Evolutionary conservation across 192 early-diverging fungal species (phyloP), one percentile per base, ranked within the genome.

Genomic region (Dimargaris verticillata): DNA sequence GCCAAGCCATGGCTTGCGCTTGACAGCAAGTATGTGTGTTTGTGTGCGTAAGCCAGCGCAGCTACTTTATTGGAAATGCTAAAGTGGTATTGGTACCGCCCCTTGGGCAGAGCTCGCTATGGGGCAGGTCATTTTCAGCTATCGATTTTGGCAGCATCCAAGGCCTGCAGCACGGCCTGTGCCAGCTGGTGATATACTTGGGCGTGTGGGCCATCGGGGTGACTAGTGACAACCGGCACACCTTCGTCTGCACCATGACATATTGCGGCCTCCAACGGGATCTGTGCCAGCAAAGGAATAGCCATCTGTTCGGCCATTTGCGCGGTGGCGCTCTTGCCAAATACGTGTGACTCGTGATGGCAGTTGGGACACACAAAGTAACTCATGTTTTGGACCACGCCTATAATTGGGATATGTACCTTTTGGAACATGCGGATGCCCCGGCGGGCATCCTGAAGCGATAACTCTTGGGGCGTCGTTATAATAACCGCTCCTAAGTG

Each of bases 391-490:
- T 95, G 82, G 0, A 93, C 81, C 17, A 92, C 51, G 11, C 91
- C 91, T 10, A 93, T 71, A 47, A 93, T 86, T 33, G 88, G 87
- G 5, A 87, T 83, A 60, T 87, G 64, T 53, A 91, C 84, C 62
- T 89, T 91, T 22, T 72, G 73, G 62, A 92, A 92, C 84, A 94
- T 87, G 45, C 81, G 80, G 57, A 81, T 74, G 7, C 88, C 92
- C 63, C 88, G 88, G 14, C 72, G 77, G 0, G 81, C 86, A 66
- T 94, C 92, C 43, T 78, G 69, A 24, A 92, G 70, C 2, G 92
- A 88, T 66, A 94, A 78, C 66, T 94, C 92, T 66, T 94, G 92
- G 42, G 92, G 92, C 0, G 92, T 94, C 3, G 89, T 88, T 5
- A 94, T 82, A 64, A 94, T 86, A 9, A 94, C 79, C 15, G 85